A percentile compares a stretch with the other conserved stretches of the same genome.
phyloP scores from a whole-genome alignment of 495 filamentous ascomycete species.

The Penicillium fimorum region DNA sequence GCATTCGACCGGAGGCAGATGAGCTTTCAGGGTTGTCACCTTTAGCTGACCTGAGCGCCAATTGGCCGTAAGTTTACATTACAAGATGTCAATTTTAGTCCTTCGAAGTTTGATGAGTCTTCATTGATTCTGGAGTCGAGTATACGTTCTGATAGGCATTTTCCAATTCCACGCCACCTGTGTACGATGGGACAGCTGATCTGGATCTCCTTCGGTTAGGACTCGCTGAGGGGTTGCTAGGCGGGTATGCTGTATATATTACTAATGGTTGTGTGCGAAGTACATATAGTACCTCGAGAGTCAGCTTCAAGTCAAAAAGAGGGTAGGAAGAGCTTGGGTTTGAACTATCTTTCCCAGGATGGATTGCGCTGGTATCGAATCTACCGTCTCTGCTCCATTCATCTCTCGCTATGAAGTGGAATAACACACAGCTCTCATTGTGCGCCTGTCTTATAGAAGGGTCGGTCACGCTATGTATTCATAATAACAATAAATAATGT shows the following conservation, averaged over 20 bases:
- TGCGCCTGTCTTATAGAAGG: not conserved
- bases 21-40: not conserved
- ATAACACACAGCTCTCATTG: not conserved
- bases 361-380: not conserved
- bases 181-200: not conserved
- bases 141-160: not conserved
- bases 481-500: slow-evolving; percentile 7
- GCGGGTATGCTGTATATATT: too few relatives aligned
- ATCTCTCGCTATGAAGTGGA: not conserved
- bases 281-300: too few relatives aligned
- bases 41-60: not conserved
- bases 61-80: not conserved
- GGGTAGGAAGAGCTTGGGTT: not conserved
- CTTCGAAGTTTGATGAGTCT: not conserved
- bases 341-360: not conserved
- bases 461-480: not conserved
- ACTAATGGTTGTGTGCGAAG: too few relatives aligned
- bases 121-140: not conserved
- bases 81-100: not conserved
- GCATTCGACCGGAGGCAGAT: not conserved
- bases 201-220: not conserved
- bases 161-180: not conserved
- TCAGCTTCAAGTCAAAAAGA: too few relatives aligned
- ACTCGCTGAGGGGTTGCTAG: not conserved
- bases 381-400: not conserved